These are phyloP conservation scores for Rhypophila decipiens DNA, from an alignment of 495 filamentous ascomycete genomes.

Conservation along the genomic window DNA sequence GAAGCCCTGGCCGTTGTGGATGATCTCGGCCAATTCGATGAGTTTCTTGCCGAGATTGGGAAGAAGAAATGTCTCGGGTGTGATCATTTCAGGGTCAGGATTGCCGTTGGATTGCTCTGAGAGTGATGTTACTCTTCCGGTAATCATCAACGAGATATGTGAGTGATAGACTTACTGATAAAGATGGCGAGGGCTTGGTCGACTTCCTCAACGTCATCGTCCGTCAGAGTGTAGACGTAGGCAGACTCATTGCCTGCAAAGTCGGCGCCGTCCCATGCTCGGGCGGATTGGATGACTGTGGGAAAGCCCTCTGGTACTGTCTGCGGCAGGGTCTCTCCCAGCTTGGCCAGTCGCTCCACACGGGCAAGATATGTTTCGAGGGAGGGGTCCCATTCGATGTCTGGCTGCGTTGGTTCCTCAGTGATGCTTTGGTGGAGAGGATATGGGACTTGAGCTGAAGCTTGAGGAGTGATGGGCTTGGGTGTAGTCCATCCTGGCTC, in stretches of 20 bases:
- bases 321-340: neutral
- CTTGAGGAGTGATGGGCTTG: neutral
- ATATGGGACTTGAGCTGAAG: neutral
- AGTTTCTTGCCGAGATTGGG: neutral
- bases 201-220: neutral
- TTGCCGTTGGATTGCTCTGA: neutral
- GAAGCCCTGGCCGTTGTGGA: constrained; percentile 4
- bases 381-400: constrained; percentile 1
- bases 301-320: neutral
- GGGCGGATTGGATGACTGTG: neutral
- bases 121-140: neutral
- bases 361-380: neutral
- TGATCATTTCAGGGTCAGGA: neutral
- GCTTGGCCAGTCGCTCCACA: neutral
- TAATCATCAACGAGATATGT: too few species aligned
- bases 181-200: neutral
- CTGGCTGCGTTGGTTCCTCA: neutral
- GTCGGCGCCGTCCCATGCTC: neutral
- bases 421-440: neutral
- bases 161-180: neutral
- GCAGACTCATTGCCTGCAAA: neutral
- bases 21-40: neutral
- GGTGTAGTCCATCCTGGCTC: neutral
- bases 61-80: constrained; percentile 1
- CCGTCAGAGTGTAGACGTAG: neutral